phyloP scores from a whole-genome alignment of 2,329 filamentous ascomycete species.

The Pseudocercospora musae region DNA sequence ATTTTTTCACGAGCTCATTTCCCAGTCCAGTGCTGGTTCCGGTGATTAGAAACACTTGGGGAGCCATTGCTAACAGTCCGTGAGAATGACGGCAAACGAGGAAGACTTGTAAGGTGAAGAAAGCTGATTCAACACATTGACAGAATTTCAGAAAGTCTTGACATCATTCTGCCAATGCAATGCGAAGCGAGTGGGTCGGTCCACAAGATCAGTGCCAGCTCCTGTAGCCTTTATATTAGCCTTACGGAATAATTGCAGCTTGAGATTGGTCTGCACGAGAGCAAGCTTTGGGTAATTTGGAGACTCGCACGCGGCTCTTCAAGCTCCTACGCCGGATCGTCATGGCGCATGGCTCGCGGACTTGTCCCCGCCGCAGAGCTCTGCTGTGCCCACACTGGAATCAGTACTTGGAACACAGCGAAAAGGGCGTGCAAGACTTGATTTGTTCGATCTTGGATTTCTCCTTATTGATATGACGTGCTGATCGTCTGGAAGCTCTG shows the following conservation, averaged over 20 bases:
- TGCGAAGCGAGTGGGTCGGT: background rate
- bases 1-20: slow-evolving; percentile 42
- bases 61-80: slow-evolving; percentile 34
- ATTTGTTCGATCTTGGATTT: background rate
- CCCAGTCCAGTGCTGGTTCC: slow-evolving; percentile 49
- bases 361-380: background rate
- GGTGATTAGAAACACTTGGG: slow-evolving; percentile 48
- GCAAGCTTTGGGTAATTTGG: background rate
- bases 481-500: slow-evolving; percentile 43
- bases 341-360: background rate
- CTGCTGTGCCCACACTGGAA: background rate
- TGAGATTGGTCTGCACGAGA: background rate
- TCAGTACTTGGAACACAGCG: background rate
- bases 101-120: background rate
- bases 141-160: background rate
- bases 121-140: background rate
- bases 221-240: background rate
- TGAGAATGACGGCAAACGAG: background rate
- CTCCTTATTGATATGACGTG: background rate
- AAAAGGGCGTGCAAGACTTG: background rate
- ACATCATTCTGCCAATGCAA: background rate
- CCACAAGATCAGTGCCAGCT: background rate
- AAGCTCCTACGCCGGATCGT: background rate
- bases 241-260: background rate
- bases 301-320: background rate